Evolutionary conservation across 495 filamentous ascomycete genomes (phyloP).

Genomic region (Daldinia bambusicola): DNA sequence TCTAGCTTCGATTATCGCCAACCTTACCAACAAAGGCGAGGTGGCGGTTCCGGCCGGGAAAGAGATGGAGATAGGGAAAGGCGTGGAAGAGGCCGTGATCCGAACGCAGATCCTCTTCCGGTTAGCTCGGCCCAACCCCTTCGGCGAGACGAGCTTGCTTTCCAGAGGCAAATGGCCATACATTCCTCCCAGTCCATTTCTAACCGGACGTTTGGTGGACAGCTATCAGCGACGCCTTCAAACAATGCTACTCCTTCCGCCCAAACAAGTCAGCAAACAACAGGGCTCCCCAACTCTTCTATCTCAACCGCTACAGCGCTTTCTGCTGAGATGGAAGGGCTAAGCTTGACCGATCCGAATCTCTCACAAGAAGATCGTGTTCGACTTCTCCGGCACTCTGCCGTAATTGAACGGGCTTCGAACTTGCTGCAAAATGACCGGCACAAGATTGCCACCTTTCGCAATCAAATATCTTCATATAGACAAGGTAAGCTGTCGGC

Average conservation of each 20-base stretch:
- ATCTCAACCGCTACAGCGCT: conserved; percentile 29
- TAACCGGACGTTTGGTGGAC: conserved; percentile 82
- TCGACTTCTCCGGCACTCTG: conserved; percentile 75
- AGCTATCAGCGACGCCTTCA: conserved; percentile 65
- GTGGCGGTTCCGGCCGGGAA: conserved; percentile 55
- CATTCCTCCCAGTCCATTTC: conserved; percentile 84
- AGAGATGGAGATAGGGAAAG: conserved; percentile 56
- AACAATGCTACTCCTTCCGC: conserved; percentile 29
- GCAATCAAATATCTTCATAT: conserved; percentile 78
- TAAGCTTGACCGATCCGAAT: conserved; percentile 54
- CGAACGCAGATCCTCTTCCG: conserved; percentile 81
- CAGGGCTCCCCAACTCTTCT: conserved; percentile 18
- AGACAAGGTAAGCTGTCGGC: conserved; percentile 72
- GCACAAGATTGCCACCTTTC: conserved; percentile 79
- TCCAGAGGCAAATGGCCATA: conserved; percentile 91
- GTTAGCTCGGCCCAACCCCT: conserved; percentile 83
- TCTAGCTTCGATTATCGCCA: conserved; percentile 82
- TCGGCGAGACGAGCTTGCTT: conserved; percentile 87
- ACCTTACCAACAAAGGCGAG: conserved; percentile 70
- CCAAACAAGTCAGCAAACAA: conserved; percentile 17
- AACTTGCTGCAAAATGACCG: conserved; percentile 79
- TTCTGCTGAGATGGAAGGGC: conserved; percentile 48
- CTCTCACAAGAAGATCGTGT: conserved; percentile 81
- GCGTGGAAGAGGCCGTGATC: conserved; percentile 63
- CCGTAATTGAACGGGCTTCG: conserved; percentile 85